Evolutionary conservation across 768 basidiomycete species (phyloP), one percentile per base, ranked within the genome.

Genomic region (Suillus decipiens): DNA sequence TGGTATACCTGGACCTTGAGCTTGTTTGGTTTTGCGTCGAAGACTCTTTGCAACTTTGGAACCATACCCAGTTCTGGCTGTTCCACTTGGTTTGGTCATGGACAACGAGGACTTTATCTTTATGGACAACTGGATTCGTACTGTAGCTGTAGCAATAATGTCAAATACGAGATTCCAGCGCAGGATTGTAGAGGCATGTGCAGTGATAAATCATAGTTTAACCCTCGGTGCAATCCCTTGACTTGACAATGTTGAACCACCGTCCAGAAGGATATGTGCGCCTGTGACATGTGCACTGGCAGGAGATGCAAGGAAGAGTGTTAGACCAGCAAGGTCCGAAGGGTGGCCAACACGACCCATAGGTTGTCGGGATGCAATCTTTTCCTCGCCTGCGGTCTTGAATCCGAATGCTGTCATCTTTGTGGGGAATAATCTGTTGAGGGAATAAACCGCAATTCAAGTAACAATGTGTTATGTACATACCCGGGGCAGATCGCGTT

Each of bases 401-500:
- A 92, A 76, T 3, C 86, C 89, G 57, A 79, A 92, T 0, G 89
- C 85, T 1, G 92, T 93, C 92, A 95, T 93, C 77, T 89, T 92
- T 53, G 89, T 89, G 0, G 90, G 90, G 77, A 91, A 95, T 14
- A 92, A 76, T 1, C 89, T 89, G 66, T 5, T 39, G 17, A 34
- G 14, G 24, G 22, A 12, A 9, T 43, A 61, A 45, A 31, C 17
- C 2, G n/a, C 5, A n/a, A 31, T 58, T 34, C 57, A 28, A 34
- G 15, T n/a, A 19, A 11, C 3, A 43, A 45, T 37, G 12, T 28
- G 61, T 62, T 45, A 57, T 22, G 45, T 48, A 65, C 77, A 56
- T 72, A 91, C 90, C 92, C 92, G 0, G 92, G 92, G 47, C 88
- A 83, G 59, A 94, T 92, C 2, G 92, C 91, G 67, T 95, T 95